Conservation (phyloP, 2,329 filamentous ascomycete genomes). For the Aspergillus brasiliensis region DNA sequence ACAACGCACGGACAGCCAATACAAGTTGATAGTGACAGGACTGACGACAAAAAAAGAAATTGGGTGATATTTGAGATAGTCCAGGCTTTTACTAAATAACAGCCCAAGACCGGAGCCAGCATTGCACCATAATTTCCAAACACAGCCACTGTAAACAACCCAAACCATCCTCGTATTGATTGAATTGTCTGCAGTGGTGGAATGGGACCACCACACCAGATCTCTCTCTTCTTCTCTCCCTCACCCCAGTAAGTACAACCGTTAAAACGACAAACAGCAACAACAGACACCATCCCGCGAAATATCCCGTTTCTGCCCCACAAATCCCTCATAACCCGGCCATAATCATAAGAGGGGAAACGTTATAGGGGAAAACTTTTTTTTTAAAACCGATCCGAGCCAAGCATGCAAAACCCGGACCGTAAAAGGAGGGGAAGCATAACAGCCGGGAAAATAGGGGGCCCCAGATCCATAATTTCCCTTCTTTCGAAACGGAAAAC, state of each 20-base stretch:
- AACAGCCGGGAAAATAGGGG: too few species aligned
- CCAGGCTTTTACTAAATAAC: conserved; percentile 33
- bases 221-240: not conserved
- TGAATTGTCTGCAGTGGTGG: conserved; percentile 17
- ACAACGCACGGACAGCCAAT: not conserved
- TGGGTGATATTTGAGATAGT: conserved; percentile 35
- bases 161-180: conserved; percentile 18
- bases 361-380: conserved; percentile 2
- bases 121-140: conserved; percentile 25
- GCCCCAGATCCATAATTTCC: too few species aligned
- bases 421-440: not conserved
- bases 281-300: conserved; percentile 7
- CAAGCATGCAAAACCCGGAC: conserved; percentile 5
- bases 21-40: not conserved
- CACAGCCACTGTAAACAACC: conserved; percentile 26
- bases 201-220: conserved; percentile 15
- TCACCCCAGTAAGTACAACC: conserved; percentile 8
- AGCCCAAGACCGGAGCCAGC: conserved; percentile 30
- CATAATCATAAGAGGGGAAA: not conserved
- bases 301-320: conserved; percentile 5
- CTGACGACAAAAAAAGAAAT: conserved; percentile 23
- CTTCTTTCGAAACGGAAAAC: too few species aligned
- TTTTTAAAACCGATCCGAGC: conserved; percentile 12
- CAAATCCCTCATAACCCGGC: not conserved
- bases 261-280: not conserved